Evolutionary conservation across 73 alveolate species (phyloP), one percentile per base, ranked within the genome.

Genomic region (Paramecium sexaurelia): DNA sequence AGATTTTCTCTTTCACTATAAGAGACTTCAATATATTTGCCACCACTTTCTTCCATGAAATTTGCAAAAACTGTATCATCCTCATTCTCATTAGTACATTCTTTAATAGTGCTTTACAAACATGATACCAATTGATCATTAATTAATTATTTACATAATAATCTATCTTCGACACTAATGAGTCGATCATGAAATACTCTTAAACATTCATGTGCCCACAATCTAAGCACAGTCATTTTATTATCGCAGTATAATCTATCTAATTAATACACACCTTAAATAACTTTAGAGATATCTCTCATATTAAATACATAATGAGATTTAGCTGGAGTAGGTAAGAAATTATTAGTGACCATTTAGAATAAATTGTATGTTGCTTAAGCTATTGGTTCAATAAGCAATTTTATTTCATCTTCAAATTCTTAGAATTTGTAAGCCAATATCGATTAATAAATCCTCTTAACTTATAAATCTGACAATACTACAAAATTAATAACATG

Each of bases 291-390:
- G 41, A 98, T 95, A 94, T 98, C 99, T 88, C 99, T 96, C 99
- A 98, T 95, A 93, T 98, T 98, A 94, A 98, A 98, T 67, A 98
- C 98, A 91, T 97, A 98, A 93, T 98, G 99, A 84, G 99, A 97
- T 95, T 98, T 98, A 51, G 98, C 96, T 22, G 99, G 99, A 15
- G 99, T 98, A 15, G 99, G 99, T 56, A 97, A 95, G 95, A 95
- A 97, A 85, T 95, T 96, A 43, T 33, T 45, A 1, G 45, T 55
- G 51, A 88, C 94, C 29, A 82, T 20, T 22, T 66, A 68, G 22
- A 69, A 88, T 36, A 88, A 71, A 27, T 88, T 88, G 32, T 68
- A 88, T 11, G 94, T 88, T 9, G 94, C 94, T 57, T 37, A 24
- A 13, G 94, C 91, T 26, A 88, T 82, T 11, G 94, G 94, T 69